Conservation (phyloP, 257 asterid genomes). For the Solanum paucissectum region DNA sequence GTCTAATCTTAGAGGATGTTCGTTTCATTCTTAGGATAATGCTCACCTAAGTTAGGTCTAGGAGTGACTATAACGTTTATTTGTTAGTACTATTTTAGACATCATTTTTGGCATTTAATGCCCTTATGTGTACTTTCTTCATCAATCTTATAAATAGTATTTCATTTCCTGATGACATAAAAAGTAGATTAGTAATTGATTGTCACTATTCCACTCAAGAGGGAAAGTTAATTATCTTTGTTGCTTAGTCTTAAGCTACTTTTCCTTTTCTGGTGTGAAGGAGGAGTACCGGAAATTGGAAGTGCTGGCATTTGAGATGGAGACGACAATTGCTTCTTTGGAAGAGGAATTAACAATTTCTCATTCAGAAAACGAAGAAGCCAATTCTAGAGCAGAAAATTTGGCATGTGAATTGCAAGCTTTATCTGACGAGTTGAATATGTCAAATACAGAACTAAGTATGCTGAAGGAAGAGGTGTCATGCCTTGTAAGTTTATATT, state of each 20-base stretch:
- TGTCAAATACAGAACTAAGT: constrained; percentile 44
- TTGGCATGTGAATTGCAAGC: constrained; percentile 52
- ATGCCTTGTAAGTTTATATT: constrained; percentile 47
- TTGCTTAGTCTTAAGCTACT: not conserved
- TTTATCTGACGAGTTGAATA: constrained; percentile 42
- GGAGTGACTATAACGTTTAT: not conserved
- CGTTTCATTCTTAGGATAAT: not conserved
- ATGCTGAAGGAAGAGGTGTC: constrained; percentile 54
- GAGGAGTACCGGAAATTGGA: constrained; percentile 77
- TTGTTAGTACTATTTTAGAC: not conserved
- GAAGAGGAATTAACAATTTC: constrained; percentile 55
- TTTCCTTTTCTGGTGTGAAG: constrained; percentile 21
- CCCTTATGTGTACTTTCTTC: not conserved
- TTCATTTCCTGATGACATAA: not conserved
- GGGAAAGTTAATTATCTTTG: not conserved
- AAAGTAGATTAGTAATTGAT: not conserved
- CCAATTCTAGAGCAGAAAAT: constrained; percentile 51
- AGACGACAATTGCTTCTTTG: constrained; percentile 63
- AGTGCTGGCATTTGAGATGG: constrained; percentile 93
- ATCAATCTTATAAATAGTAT: not conserved
- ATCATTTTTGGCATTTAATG: not conserved
- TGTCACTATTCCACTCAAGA: not conserved
- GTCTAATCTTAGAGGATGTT: not conserved
- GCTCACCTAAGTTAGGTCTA: not conserved
- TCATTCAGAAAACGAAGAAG: constrained; percentile 42